These are phyloP conservation scores for Trichoderma pleuroti DNA, from an alignment of 2,329 filamentous ascomycete genomes.

Conservation along the genomic window DNA sequence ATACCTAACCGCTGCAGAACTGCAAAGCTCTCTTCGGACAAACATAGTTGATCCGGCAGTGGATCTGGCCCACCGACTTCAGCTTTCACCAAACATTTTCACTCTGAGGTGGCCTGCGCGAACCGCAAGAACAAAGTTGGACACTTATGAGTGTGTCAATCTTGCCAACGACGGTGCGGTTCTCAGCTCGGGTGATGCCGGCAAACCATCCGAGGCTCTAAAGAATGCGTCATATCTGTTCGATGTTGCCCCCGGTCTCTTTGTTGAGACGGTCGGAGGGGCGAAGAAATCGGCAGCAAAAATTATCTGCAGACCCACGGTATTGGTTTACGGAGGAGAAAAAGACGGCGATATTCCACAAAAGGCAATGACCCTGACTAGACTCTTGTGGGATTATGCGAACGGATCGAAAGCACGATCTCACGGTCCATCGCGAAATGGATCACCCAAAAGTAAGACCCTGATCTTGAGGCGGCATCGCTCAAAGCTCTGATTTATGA, in stretches of 20 bases:
- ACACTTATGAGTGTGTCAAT: slow-evolving; percentile 38
- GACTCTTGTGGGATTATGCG: slow-evolving; percentile 34
- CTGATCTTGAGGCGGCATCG: slow-evolving; percentile 16
- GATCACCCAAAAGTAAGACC: slow-evolving; percentile 30
- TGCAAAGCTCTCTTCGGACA: slow-evolving; percentile 33
- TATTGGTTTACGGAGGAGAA: slow-evolving; percentile 32
- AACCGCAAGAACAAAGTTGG: slow-evolving; percentile 34
- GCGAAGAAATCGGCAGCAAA: slow-evolving; percentile 33
- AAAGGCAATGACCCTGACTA: slow-evolving; percentile 31
- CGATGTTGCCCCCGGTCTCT: slow-evolving; percentile 37
- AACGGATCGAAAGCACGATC: slow-evolving; percentile 21
- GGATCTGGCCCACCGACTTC: slow-evolving; percentile 36
- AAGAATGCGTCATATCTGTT: slow-evolving; percentile 35
- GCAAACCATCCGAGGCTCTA: slow-evolving; percentile 29
- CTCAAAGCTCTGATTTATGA: slow-evolving; percentile 30
- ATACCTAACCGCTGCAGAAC: slow-evolving; percentile 27
- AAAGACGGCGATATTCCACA: slow-evolving; percentile 26
- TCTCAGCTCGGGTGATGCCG: slow-evolving; percentile 31
- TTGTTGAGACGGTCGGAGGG: slow-evolving; percentile 35
- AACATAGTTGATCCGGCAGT: slow-evolving; percentile 36
- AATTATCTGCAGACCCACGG: slow-evolving; percentile 34
- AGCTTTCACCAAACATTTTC: slow-evolving; percentile 34
- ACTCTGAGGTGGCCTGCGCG: slow-evolving; percentile 38
- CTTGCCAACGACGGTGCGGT: slow-evolving; percentile 31
- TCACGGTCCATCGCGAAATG: slow-evolving; percentile 10